These are phyloP conservation scores for Bipolaris zeicola DNA, from an alignment of 2,329 filamentous ascomycete species.

Conservation along the genomic window DNA sequence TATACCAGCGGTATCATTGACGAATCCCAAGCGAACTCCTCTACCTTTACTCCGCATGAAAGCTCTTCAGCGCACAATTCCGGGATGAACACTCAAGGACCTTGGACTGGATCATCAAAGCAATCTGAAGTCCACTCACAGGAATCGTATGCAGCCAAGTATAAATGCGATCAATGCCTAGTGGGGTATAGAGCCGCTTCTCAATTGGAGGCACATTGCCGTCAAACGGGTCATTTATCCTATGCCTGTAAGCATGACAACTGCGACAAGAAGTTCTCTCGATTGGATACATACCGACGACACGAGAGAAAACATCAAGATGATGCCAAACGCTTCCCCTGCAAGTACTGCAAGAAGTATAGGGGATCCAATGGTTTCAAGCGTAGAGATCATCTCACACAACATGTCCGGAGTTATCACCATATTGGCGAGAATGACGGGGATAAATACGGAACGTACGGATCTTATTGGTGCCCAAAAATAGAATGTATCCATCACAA, in stretches of 20 bases:
- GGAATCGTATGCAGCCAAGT: fast-evolving
- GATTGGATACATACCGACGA: background rate
- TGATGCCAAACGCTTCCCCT: background rate
- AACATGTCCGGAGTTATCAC: slow-evolving; percentile 1
- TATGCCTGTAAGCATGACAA: background rate
- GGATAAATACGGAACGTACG: fast-evolving
- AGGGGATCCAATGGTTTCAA: background rate
- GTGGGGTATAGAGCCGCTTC: too few species aligned
- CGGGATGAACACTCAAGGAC: too few species aligned
- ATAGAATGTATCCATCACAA: fast-evolving
- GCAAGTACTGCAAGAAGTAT: slow-evolving; percentile 3
- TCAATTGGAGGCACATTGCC: fast-evolving
- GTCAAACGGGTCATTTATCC: fast-evolving
- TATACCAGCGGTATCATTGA: too few species aligned
- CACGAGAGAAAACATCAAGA: background rate
- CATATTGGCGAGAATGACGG: background rate
- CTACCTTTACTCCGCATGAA: too few species aligned
- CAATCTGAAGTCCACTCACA: too few species aligned
- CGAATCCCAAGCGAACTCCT: too few species aligned
- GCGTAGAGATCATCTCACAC: slow-evolving; percentile 3
- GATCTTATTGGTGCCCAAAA: background rate
- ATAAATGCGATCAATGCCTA: background rate
- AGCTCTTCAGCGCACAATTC: too few species aligned
- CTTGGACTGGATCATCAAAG: too few species aligned
- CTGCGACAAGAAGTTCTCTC: background rate